Conservation (phyloP, 2,329 filamentous ascomycete genomes). For the Gnomoniopsis smithogilvyi region DNA sequence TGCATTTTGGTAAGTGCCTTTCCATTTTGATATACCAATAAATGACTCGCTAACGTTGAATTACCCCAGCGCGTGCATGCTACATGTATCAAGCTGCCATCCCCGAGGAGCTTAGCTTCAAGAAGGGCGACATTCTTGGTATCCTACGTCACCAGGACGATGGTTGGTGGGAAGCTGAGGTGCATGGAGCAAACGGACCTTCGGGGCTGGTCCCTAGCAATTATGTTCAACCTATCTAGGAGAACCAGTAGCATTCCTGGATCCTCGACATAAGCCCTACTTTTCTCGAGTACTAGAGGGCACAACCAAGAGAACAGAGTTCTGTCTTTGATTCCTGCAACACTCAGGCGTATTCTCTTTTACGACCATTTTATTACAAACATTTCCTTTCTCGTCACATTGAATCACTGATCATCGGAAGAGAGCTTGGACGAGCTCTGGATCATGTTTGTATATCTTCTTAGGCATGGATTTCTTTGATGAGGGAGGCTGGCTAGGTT, state of each 20-base stretch:
- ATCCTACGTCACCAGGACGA: slow-evolving; percentile 92
- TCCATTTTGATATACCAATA: slow-evolving; percentile 3
- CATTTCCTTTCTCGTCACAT: too few relatives aligned
- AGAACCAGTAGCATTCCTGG: background rate
- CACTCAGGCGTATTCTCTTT: background rate
- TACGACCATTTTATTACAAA: too few relatives aligned
- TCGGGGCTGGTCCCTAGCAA: slow-evolving; percentile 66
- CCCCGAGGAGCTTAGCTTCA: slow-evolving; percentile 88
- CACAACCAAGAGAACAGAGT: background rate
- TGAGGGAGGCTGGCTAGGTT: background rate
- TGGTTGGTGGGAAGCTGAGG: slow-evolving; percentile 98
- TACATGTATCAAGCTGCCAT: slow-evolving; percentile 95
- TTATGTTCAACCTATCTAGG: slow-evolving; percentile 51
- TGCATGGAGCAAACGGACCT: slow-evolving; percentile 64
- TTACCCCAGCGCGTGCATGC: slow-evolving; percentile 78
- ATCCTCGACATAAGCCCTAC: background rate
- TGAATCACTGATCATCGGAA: background rate
- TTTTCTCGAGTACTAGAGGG: background rate
- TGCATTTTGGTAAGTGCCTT: slow-evolving; percentile 82
- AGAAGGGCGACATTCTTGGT: slow-evolving; percentile 87
- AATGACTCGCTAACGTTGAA: background rate
- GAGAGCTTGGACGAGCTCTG: background rate
- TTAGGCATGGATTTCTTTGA: background rate
- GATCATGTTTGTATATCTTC: background rate
- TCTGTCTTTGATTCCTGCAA: background rate